These are phyloP conservation scores for Stygiomarasmius scandens DNA, from an alignment of 1,284 basidiomycete species.

Conservation along the genomic window DNA sequence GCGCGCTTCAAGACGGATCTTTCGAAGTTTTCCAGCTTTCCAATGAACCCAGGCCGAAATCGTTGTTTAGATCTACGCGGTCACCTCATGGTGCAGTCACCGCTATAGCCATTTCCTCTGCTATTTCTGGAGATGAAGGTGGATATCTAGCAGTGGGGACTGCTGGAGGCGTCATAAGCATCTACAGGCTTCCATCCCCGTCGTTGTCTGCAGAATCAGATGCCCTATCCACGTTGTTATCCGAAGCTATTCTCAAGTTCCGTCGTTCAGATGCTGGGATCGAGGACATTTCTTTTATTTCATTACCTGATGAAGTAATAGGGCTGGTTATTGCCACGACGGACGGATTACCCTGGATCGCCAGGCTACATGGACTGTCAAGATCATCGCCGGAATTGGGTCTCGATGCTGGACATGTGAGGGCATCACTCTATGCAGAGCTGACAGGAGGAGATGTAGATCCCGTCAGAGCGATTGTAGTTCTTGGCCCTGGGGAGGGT, in stretches of 20 bases:
- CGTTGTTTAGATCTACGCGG: constrained; percentile 40
- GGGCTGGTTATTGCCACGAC: constrained; percentile 53
- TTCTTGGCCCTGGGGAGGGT: constrained; percentile 10
- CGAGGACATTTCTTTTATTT: constrained; percentile 52
- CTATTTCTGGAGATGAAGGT: constrained; percentile 32
- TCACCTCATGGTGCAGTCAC: constrained; percentile 42
- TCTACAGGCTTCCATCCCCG: constrained; percentile 50
- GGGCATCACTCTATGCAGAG: constrained; percentile 38
- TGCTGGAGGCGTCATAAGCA: constrained; percentile 56
- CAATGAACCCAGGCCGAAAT: constrained; percentile 23
- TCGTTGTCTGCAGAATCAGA: background rate
- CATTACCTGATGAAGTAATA: constrained; percentile 26
- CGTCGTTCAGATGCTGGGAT: constrained; percentile 58
- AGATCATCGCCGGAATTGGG: constrained; percentile 44
- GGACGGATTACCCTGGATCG: constrained; percentile 61
- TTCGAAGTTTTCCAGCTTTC: constrained; percentile 60
- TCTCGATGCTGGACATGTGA: constrained; percentile 36
- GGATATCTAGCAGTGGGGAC: constrained; percentile 65
- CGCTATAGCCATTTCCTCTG: constrained; percentile 40
- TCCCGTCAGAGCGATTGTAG: constrained; percentile 41
- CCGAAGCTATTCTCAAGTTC: constrained; percentile 46
- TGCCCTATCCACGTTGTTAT: background rate
- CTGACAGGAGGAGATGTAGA: constrained; percentile 54
- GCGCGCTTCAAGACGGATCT: constrained; percentile 58
- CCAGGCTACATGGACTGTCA: constrained; percentile 26